Percentiles rank a stretch among this genome's conserved stretches.
Evolutionary conservation across 306 rosid genomes (phyloP).

Genomic region (Argentina anserina): DNA sequence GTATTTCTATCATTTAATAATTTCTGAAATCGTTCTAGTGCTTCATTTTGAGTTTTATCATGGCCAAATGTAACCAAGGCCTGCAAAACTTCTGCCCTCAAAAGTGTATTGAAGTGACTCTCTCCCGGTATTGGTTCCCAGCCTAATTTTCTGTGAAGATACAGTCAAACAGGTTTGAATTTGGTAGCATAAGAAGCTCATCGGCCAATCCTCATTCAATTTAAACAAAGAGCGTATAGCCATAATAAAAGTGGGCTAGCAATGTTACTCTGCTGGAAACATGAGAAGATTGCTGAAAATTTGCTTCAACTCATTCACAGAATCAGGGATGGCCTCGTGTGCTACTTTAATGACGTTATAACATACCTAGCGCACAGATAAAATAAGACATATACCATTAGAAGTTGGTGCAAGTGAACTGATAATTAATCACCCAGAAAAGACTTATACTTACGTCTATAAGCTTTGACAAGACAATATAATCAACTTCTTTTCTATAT

Average conservation of each 20-base stretch:
- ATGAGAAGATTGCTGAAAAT: constrained; percentile 46
- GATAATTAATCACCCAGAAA: not conserved
- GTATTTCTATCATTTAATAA: constrained; percentile 40
- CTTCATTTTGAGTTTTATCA: constrained; percentile 48
- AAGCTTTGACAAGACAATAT: constrained; percentile 43
- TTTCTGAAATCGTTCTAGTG: constrained; percentile 42
- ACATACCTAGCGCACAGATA: constrained; percentile 43
- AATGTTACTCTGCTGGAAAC: constrained; percentile 47
- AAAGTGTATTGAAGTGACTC: constrained; percentile 40
- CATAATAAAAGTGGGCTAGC: not conserved
- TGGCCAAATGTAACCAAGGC: constrained; percentile 56
- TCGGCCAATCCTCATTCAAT: not conserved
- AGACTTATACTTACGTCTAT: constrained; percentile 29
- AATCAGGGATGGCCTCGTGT: constrained; percentile 49
- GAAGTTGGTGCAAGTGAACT: not conserved
- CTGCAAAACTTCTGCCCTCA: constrained; percentile 38
- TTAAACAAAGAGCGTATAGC: not conserved
- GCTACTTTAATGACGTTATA: constrained; percentile 30
- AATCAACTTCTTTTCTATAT: constrained; percentile 45
- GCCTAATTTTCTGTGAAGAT: constrained; percentile 45
- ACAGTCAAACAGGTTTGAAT: not conserved
- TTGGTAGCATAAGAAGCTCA: not conserved
- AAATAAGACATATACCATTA: constrained; percentile 1
- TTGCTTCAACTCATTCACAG: constrained; percentile 45
- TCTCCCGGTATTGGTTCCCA: constrained; percentile 56